These are phyloP conservation scores for Rhodosporidiobolus odoratus DNA, from an alignment of 768 basidiomycete species.

Conservation along the genomic window DNA sequence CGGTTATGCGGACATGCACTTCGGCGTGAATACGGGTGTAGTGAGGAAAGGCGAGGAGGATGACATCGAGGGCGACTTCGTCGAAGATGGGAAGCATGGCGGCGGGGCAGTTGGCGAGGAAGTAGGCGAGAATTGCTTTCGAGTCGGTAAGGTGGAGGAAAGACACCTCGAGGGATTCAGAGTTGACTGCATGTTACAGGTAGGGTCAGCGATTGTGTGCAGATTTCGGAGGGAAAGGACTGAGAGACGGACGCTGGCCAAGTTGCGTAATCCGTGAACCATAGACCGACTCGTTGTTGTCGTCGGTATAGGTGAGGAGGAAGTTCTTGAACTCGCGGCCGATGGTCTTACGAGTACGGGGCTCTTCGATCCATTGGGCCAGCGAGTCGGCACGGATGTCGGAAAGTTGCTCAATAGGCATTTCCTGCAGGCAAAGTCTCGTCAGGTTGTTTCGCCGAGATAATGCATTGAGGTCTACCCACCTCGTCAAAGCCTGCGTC, in stretches of 20 bases:
- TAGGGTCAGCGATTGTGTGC: neutral
- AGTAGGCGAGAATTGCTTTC: constrained; percentile 93
- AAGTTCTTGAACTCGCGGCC: constrained; percentile 90
- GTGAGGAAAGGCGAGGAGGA: constrained; percentile 88
- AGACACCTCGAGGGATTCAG: constrained; percentile 94
- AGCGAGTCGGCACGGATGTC: constrained; percentile 98
- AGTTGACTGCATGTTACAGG: constrained; percentile 63
- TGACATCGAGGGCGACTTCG: constrained; percentile 86
- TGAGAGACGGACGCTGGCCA: constrained; percentile 72
- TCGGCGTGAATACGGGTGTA: constrained; percentile 97
- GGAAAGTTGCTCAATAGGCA: constrained; percentile 89
- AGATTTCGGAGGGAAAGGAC: neutral
- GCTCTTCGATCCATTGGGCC: constrained; percentile 93
- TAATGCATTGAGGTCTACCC: constrained; percentile 42
- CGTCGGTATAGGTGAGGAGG: constrained; percentile 91
- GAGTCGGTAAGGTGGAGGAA: constrained; percentile 89
- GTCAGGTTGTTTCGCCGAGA: neutral
- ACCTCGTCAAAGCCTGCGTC: constrained; percentile 83
- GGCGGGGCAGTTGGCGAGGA: constrained; percentile 88
- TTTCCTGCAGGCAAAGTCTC: constrained; percentile 57
- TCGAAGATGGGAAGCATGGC: constrained; percentile 93
- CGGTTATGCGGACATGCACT: constrained; percentile 92
- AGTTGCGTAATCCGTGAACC: constrained; percentile 86
- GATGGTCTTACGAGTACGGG: constrained; percentile 82
- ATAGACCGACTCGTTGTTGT: constrained; percentile 83